Conservation (phyloP, 2,329 filamentous ascomycete species). For the Diaporthe batatas region DNA sequence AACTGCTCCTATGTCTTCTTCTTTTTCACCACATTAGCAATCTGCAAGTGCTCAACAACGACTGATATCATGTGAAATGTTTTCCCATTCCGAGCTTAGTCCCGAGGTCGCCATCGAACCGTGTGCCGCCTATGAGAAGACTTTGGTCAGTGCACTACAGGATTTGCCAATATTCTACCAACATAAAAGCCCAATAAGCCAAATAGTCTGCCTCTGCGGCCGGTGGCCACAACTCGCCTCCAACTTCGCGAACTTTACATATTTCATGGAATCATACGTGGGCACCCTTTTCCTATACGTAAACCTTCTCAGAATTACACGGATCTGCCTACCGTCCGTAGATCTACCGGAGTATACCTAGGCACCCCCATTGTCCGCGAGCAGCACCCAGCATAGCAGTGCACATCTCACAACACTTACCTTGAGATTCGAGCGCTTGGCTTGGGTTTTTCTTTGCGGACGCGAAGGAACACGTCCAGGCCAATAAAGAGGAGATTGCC, state of each 20-base stretch:
- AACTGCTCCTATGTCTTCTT: too few species aligned
- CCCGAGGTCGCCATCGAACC: too few species aligned
- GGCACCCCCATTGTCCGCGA: background rate
- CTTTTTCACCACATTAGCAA: too few species aligned
- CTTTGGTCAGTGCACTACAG: background rate
- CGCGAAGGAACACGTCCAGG: fast-evolving
- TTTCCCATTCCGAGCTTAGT: too few species aligned
- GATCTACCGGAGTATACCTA: background rate
- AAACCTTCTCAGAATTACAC: background rate
- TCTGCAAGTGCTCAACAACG: too few species aligned
- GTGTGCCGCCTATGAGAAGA: constrained; percentile 3
- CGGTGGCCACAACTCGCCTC: background rate
- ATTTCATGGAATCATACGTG: background rate
- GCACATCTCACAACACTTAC: background rate
- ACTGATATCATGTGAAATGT: too few species aligned
- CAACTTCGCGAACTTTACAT: background rate
- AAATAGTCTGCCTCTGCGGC: constrained; percentile 19
- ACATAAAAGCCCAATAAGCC: background rate
- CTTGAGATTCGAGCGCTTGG: too few species aligned
- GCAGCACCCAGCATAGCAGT: background rate
- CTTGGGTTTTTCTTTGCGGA: too few species aligned
- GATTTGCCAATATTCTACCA: background rate
- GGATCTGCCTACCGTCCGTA: background rate
- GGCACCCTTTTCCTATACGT: background rate
- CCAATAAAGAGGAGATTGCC: too few species aligned